Evolutionary conservation across 1,139 yeast species (phyloP).

Genomic region (Yamadazyma friedrichii): DNA sequence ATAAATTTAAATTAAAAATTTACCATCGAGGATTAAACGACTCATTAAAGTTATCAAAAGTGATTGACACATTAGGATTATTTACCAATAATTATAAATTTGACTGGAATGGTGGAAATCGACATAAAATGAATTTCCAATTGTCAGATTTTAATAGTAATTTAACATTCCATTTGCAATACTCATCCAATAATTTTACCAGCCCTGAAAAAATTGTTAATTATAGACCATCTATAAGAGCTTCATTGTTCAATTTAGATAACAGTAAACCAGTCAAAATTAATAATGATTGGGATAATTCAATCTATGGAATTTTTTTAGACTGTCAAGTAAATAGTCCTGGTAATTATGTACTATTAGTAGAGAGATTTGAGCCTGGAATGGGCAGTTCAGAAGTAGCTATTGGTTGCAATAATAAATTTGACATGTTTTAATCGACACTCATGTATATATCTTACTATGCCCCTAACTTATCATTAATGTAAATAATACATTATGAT

Average conservation of each 20-base stretch:
- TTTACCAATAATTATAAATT: conserved; percentile 24
- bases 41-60: conserved; percentile 14
- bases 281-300: conserved; percentile 42
- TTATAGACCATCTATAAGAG: conserved; percentile 43
- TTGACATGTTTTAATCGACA: background rate
- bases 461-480: no score
- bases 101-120: conserved; percentile 39
- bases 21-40: conserved; percentile 6
- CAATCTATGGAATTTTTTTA: conserved; percentile 44
- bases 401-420: conserved; percentile 29
- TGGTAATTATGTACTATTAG: conserved; percentile 37
- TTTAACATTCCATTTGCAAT: conserved; percentile 27
- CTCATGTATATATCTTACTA: background rate
- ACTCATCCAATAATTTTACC: conserved; percentile 16
- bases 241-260: conserved; percentile 37
- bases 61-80: conserved; percentile 34
- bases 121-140: conserved; percentile 32
- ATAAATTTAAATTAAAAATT: conserved; percentile 15
- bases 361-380: conserved; percentile 52
- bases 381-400: conserved; percentile 36
- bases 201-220: conserved; percentile 23
- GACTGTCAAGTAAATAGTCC: conserved; percentile 28
- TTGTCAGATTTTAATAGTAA: conserved; percentile 20
- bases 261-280: conserved; percentile 28
- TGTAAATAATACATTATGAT: no score